These are phyloP conservation scores for barrel medic (Medicago truncatula) DNA, from an alignment of 306 rosid genomes.

Conservation along the genomic window MtrunA17r5.0-ANR NC_053046.1:5851001-5851500, in stretches of 20 bases:
- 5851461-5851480: not conserved
- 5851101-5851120: too few species aligned
- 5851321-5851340: not conserved
- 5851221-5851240: not conserved
- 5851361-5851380: not conserved
- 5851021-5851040: too few species aligned
- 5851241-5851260: not conserved
- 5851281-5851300: not conserved
- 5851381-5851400: conserved; percentile 23
- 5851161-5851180: not conserved
- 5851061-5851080: too few species aligned
- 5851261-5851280: not conserved
- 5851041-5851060: too few species aligned
- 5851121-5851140: not conserved
- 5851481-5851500: conserved; percentile 45
- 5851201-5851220: not conserved
- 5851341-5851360: not conserved
- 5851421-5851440: conserved; percentile 9
- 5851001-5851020: too few species aligned
- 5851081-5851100: too few species aligned
- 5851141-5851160: not conserved
- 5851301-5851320: not conserved
- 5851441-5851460: conserved; percentile 39
- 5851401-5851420: not conserved
- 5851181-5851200: not conserved